These are phyloP conservation scores for Eucalyptus leucophloia DNA, from an alignment of 345 rosid genomes.

Conservation along the genomic window DNA sequence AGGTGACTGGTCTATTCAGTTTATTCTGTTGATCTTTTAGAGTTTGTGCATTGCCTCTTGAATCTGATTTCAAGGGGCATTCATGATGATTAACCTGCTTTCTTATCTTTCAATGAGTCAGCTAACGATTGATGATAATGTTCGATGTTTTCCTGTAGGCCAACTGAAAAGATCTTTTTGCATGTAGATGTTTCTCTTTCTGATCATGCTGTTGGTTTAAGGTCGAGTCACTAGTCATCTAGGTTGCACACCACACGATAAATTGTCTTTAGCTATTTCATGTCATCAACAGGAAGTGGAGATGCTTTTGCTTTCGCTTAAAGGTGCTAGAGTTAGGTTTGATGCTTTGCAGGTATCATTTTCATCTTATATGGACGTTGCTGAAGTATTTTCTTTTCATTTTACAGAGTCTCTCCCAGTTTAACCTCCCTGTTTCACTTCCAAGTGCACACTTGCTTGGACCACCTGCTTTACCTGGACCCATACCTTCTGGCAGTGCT, in stretches of 20 bases:
- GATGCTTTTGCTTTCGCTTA: neutral
- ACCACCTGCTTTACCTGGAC: conserved; percentile 41
- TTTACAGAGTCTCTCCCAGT: conserved; percentile 94
- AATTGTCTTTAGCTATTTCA: neutral
- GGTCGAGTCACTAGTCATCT: neutral
- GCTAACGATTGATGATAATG: neutral
- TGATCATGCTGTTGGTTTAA: neutral
- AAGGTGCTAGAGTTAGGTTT: neutral
- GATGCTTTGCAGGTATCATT: neutral
- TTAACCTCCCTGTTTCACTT: conserved; percentile 90
- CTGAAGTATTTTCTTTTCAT: conserved; percentile 14
- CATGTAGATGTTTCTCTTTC: neutral
- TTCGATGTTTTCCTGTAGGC: neutral
- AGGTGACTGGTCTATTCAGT: neutral
- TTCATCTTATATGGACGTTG: neutral
- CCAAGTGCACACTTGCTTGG: conserved; percentile 61
- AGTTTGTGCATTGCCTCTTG: neutral
- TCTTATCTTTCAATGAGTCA: neutral
- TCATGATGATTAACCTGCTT: neutral
- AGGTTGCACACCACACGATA: neutral
- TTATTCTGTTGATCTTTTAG: neutral
- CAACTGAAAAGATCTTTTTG: neutral
- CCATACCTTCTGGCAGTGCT: conserved; percentile 36
- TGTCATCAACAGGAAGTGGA: neutral
- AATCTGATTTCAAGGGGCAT: neutral